A percentile compares a stretch with the other conserved stretches of the same genome.
Conservation (phyloP, 225 moss, liverwort and hornwort species). For the Neckera pumila region DNA sequence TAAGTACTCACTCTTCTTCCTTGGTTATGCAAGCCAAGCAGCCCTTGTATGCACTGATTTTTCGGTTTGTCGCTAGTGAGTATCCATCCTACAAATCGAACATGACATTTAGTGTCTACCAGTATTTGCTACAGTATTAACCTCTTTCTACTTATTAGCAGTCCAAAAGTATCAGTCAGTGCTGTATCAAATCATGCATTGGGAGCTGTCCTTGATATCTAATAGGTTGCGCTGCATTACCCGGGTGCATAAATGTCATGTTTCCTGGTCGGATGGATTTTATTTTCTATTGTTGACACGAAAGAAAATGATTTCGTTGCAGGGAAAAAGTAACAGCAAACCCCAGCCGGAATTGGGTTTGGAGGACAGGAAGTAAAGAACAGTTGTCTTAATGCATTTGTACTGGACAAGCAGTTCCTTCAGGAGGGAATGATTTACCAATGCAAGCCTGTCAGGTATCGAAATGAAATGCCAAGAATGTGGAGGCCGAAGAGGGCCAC, state of each 20-base stretch:
- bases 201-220: not conserved
- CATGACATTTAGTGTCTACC: not conserved
- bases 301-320: not conserved
- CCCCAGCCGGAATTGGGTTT: not conserved
- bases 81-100: not conserved
- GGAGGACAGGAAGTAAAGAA: not conserved
- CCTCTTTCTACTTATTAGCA: not conserved
- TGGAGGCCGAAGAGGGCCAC: slow-evolving; percentile 54
- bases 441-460: slow-evolving; percentile 38
- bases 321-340: not conserved
- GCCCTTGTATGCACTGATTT: not conserved
- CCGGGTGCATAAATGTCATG: not conserved
- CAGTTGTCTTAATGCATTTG: not conserved
- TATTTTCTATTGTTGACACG: not conserved
- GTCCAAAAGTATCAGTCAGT: not conserved
- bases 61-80: not conserved
- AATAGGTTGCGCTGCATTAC: not conserved
- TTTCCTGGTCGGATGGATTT: not conserved
- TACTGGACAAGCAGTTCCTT: not conserved
- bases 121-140: not conserved
- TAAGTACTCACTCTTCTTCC: not conserved
- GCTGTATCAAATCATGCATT: not conserved
- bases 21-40: not conserved
- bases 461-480: slow-evolving; percentile 45
- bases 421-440: slow-evolving; percentile 55